phyloP scores from a whole-genome alignment of 1,139 yeast genomes.

The Geotrichum candidum region DNA sequence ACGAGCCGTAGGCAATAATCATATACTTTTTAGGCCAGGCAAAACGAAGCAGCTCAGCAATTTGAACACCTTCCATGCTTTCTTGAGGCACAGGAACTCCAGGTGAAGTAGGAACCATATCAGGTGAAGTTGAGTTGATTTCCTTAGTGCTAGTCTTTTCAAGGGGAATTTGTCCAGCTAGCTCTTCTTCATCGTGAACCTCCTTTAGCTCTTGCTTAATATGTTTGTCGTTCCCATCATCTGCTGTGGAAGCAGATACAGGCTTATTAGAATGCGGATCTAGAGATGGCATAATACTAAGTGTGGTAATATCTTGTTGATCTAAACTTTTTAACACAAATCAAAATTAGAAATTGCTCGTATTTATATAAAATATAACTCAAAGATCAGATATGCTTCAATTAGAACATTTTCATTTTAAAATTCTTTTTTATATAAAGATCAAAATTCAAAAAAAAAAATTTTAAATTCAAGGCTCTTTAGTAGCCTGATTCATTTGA shows the following conservation, averaged over 20 bases:
- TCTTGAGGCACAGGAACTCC: neutral
- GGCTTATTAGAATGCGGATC: neutral
- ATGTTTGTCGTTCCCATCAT: neutral
- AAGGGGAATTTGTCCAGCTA: neutral
- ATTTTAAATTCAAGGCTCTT: neutral
- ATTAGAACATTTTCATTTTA: neutral
- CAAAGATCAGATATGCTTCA: neutral
- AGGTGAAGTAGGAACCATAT: neutral
- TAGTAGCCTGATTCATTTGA: neutral
- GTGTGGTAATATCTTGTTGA: neutral
- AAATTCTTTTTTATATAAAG: neutral
- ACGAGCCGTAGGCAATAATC: constrained; percentile 28
- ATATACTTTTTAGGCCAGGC: constrained; percentile 24
- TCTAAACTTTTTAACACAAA: neutral
- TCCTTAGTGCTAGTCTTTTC: neutral
- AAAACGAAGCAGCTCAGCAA: neutral
- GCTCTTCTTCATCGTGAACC: neutral
- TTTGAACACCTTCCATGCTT: neutral
- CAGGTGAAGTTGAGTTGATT: neutral
- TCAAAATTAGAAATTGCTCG: neutral
- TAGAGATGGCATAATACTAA: neutral
- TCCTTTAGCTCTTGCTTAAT: neutral
- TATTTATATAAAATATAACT: neutral
- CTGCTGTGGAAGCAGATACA: neutral
- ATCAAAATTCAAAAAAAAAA: neutral